Evolutionary conservation across 2,329 filamentous ascomycete genomes (phyloP).

Genomic region (Cladosporium sp.): DNA sequence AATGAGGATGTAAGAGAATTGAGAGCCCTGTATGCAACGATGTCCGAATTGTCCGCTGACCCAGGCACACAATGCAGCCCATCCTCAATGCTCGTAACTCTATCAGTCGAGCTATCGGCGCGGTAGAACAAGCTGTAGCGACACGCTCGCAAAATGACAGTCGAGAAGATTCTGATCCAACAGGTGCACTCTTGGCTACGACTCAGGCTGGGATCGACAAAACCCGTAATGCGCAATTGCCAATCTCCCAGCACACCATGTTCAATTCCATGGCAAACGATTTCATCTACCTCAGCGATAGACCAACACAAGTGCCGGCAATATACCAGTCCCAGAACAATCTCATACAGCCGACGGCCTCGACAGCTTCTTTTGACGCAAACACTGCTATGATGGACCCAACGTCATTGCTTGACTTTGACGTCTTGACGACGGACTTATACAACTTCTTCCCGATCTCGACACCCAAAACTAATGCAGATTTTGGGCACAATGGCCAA

Average conservation of each 20-base stretch:
- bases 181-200: not conserved
- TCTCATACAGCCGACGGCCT: not conserved
- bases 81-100: constrained; percentile 12
- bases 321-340: not conserved
- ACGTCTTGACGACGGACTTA: constrained; percentile 29
- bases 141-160: not conserved
- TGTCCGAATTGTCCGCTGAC: too few relatives aligned
- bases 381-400: constrained; percentile 9
- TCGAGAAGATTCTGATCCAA: not conserved
- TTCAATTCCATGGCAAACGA: constrained; percentile 8
- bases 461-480: not conserved
- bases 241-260: not conserved
- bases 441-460: constrained; percentile 34
- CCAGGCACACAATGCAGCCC: too few relatives aligned
- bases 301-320: not conserved
- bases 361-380: not conserved
- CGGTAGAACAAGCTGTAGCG: not conserved
- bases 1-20: constrained; percentile 18
- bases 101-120: constrained; percentile 17
- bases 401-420: constrained; percentile 20
- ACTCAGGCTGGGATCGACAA: not conserved
- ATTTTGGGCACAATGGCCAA: not conserved
- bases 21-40: constrained; percentile 11
- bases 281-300: constrained; percentile 8
- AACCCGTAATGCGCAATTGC: not conserved